Conservation (phyloP, 2,329 filamentous ascomycete genomes). For the Metarhizium robertsii region DNA sequence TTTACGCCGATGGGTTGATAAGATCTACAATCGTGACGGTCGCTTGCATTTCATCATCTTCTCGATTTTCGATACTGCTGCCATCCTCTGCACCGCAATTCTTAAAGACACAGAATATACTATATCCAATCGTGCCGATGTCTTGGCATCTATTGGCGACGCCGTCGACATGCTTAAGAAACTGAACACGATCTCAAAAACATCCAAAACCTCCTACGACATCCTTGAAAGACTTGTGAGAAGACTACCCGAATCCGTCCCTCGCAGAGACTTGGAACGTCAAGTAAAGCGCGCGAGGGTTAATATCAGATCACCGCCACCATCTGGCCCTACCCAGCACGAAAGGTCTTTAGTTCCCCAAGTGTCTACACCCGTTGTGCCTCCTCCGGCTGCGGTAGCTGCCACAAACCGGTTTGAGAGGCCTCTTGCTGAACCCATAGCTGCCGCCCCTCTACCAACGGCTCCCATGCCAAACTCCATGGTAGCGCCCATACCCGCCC, state of each 20-base stretch:
- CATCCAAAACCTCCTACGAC: constrained; percentile 24
- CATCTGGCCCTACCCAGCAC: background rate
- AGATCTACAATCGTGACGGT: constrained; percentile 33
- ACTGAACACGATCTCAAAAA: constrained; percentile 21
- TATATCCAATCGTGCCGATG: constrained; percentile 29
- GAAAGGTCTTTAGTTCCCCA: background rate
- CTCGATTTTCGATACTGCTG: constrained; percentile 39
- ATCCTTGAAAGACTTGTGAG: constrained; percentile 21
- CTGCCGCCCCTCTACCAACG: background rate
- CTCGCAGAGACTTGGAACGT: background rate
- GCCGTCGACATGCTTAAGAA: constrained; percentile 23
- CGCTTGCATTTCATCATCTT: constrained; percentile 43
- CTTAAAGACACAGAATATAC: constrained; percentile 33
- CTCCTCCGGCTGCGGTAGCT: background rate
- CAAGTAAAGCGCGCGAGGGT: constrained; percentile 6
- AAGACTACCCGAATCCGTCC: constrained; percentile 14
- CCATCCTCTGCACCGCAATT: constrained; percentile 38
- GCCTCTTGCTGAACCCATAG: background rate
- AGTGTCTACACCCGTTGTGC: background rate
- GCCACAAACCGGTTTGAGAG: background rate
- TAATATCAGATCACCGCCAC: background rate
- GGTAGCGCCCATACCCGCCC: background rate
- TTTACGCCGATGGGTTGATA: constrained; percentile 30
- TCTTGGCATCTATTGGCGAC: constrained; percentile 26
- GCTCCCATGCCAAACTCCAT: background rate